Percentiles rank a stretch among this genome's conserved stretches.
Evolutionary conservation across 331 rosid species (phyloP).

Genomic region (Pyrus hybrid): DNA sequence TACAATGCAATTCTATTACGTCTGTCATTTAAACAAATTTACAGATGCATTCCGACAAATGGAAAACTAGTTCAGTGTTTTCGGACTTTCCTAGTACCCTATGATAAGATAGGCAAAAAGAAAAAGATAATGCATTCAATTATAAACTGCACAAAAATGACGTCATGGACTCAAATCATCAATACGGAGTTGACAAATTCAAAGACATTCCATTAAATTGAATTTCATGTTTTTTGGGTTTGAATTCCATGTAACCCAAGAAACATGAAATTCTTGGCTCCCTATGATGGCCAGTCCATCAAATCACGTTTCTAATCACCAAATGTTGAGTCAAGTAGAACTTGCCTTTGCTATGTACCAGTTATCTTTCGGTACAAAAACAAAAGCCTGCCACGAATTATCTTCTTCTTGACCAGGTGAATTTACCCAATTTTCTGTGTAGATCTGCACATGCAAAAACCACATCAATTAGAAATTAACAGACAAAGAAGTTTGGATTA

Average conservation of each 20-base stretch:
- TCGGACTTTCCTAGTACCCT: background rate
- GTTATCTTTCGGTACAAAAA: conserved; percentile 64
- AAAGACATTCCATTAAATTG: background rate
- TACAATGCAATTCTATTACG: background rate
- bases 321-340: background rate
- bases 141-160: background rate
- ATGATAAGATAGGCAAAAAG: background rate
- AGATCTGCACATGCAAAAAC: conserved; percentile 45
- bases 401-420: conserved; percentile 84
- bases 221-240: background rate
- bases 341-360: conserved; percentile 76
- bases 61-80: background rate
- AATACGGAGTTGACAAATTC: background rate
- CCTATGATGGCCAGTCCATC: background rate
- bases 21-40: background rate
- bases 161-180: background rate
- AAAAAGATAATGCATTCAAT: background rate
- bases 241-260: background rate
- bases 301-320: background rate
- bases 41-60: background rate
- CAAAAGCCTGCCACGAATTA: conserved; percentile 80
- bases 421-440: conserved; percentile 88
- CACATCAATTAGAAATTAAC: background rate
- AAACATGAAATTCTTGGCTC: background rate
- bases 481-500: background rate